Percentiles rank a stretch among this genome's conserved stretches.
Conservation (phyloP, 2,329 filamentous ascomycete species). For the Cercospora janseana region DNA sequence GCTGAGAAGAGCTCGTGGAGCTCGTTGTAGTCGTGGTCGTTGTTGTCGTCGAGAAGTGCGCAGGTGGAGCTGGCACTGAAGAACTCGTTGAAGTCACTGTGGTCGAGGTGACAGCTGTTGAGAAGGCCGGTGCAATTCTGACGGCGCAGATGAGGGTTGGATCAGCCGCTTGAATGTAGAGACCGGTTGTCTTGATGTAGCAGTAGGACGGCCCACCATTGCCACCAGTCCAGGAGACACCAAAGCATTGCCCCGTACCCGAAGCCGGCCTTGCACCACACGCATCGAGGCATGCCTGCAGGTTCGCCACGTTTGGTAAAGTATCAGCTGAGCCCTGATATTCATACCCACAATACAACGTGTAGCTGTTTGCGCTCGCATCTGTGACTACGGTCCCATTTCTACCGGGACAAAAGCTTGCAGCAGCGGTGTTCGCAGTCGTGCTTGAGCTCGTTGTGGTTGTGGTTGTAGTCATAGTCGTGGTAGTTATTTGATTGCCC, state of each 20-base stretch:
- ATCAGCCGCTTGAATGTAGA: not conserved
- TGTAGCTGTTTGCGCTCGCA: not conserved
- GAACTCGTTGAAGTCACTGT: not conserved
- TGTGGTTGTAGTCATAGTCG: not conserved
- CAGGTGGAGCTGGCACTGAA: not conserved
- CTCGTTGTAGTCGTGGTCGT: not conserved
- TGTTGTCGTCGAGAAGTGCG: not conserved
- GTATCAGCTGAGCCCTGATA: not conserved
- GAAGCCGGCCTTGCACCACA: not conserved
- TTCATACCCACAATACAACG: not conserved
- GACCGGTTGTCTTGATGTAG: constrained; percentile 2
- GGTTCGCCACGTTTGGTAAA: not conserved
- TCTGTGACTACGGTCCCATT: not conserved
- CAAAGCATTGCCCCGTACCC: not conserved
- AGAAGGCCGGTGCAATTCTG: not conserved
- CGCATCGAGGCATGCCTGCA: not conserved
- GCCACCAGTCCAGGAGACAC: not conserved
- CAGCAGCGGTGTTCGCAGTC: not conserved
- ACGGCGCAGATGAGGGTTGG: not conserved
- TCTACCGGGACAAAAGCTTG: not conserved
- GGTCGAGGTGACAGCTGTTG: not conserved
- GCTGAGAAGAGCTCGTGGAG: not conserved
- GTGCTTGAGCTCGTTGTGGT: not conserved
- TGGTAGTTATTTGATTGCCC: not conserved
- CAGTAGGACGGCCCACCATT: not conserved